Evolutionary conservation across 2,329 filamentous ascomycete genomes (phyloP).

Genomic region (Claviceps digitariae): DNA sequence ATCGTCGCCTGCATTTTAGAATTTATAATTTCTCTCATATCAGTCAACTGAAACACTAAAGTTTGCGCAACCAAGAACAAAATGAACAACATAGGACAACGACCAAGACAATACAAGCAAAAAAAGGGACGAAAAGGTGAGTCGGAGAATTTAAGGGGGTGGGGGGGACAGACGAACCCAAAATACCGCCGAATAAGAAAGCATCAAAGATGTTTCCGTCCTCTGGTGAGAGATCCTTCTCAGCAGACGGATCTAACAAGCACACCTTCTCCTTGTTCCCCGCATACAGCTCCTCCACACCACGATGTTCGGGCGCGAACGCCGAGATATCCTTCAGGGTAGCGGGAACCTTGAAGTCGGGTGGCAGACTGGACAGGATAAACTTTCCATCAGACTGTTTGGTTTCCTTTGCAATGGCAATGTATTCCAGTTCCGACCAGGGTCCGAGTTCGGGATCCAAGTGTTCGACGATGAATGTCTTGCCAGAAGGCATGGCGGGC

Average conservation of each 20-base stretch:
- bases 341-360: slow-evolving; percentile 50
- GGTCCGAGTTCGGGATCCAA: slow-evolving; percentile 85
- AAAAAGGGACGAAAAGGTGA: neutral
- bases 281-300: slow-evolving; percentile 74
- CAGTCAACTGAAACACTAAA: neutral
- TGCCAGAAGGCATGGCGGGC: slow-evolving; percentile 28
- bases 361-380: slow-evolving; percentile 68
- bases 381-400: slow-evolving; percentile 53
- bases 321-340: slow-evolving; percentile 41
- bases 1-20: slow-evolving; percentile 56
- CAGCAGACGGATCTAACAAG: slow-evolving; percentile 74
- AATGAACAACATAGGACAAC: neutral
- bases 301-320: slow-evolving; percentile 58
- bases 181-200: slow-evolving; percentile 90
- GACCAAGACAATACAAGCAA: neutral
- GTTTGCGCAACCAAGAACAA: neutral
- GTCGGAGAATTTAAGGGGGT: neutral
- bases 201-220: slow-evolving; percentile 76
- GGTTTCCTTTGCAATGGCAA: slow-evolving; percentile 73
- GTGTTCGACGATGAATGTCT: slow-evolving; percentile 91
- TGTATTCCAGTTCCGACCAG: slow-evolving; percentile 92
- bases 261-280: slow-evolving; percentile 65
- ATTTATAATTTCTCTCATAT: neutral
- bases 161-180: slow-evolving; percentile 45
- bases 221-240: slow-evolving; percentile 66